Evolutionary conservation across 306 rosid genomes (phyloP), one percentile per base, ranked within the genome.

Genomic region (Hippophae gyantsensis): DNA sequence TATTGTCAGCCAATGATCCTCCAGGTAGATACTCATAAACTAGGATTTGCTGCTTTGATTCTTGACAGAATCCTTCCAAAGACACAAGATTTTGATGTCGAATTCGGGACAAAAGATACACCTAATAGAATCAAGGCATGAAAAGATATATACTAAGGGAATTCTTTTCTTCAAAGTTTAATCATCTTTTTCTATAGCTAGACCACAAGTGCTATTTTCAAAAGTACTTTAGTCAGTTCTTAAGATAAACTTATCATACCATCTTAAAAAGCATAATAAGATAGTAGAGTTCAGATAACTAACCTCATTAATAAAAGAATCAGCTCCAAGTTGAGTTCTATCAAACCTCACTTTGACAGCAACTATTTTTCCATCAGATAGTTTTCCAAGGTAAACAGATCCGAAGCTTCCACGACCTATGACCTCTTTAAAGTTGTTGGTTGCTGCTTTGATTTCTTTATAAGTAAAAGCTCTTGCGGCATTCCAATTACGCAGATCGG

Each of bases 301-400:
- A 72, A 90, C 96, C 98, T 90, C 98, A 70, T 87, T 90, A 72
- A 90, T 79, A 64, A 90, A 90, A 58, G 96, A 85, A 56, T 90
- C 96, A 57, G 84, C 87, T 45, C 94, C 98, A 43, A 90, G 87
- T 74, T 81, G 96, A 63, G 77, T 77, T 79, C 79, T 87, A 65
- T 90, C 98, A 57, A 78, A 79, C 69, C 96, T 80, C 67, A 90
- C 96, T 87, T 90, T 90, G 73, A 90, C 89, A 46, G 96, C 98
- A 41, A 87, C 89, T 45, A 74, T 61, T 72, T 78, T 90, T 9
- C 92, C 89, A 52, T 79, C 77, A 6, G 69, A 74, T 68, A 90
- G 95, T 74, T 79, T 87, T 73, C 96, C 98, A 46, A 76, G 86
- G 78, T 85, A 87, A 60, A 90, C 98, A 27, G 92, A 77, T 71